Evolutionary conservation across 805 yeast species (phyloP).

Genomic region (Candida easanensis): DNA sequence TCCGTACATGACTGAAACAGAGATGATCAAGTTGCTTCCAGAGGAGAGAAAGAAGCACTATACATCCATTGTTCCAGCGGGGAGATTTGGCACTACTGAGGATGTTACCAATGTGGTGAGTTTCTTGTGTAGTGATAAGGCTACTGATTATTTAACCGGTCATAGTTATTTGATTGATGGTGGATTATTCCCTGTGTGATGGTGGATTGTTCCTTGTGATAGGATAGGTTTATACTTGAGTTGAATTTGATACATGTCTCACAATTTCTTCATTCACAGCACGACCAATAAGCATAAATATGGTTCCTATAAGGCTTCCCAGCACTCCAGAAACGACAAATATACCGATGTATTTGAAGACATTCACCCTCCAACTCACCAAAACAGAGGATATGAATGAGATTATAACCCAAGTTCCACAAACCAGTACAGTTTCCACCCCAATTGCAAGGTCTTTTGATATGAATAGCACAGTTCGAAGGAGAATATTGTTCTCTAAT

Average conservation of each 20-base stretch:
- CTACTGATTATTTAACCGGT: slow-evolving; percentile 34
- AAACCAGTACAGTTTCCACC: slow-evolving; percentile 5
- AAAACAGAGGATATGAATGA: slow-evolving; percentile 7
- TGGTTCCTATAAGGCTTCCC: slow-evolving; percentile 9
- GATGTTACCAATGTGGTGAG: slow-evolving; percentile 37
- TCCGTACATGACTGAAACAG: slow-evolving; percentile 40
- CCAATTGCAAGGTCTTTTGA: slow-evolving; percentile 5
- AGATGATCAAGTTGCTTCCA: slow-evolving; percentile 32
- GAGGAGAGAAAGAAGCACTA: slow-evolving; percentile 24
- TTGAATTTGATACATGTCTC: slow-evolving; percentile 1
- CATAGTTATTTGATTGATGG: slow-evolving; percentile 36
- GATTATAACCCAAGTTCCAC: slow-evolving; percentile 2
- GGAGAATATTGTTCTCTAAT: slow-evolving; percentile 15
- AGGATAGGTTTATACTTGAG: too few species aligned
- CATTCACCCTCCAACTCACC: slow-evolving; percentile 11
- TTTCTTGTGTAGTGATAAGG: slow-evolving; percentile 36
- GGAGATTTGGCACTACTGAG: slow-evolving; percentile 30
- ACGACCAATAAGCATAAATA: slow-evolving; percentile 11
- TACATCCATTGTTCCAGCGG: slow-evolving; percentile 34
- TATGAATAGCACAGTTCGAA: slow-evolving; percentile 10
- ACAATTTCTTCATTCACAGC: slow-evolving; percentile 5
- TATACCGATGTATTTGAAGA: slow-evolving; percentile 18
- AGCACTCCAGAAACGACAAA: slow-evolving; percentile 5
- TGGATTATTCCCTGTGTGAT: slow-evolving; percentile 23
- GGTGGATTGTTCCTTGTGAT: too few species aligned